Base-by-base conservation (phyloP, 176 grass and related monocot species). In the Aegilops umbellulata region DNA sequence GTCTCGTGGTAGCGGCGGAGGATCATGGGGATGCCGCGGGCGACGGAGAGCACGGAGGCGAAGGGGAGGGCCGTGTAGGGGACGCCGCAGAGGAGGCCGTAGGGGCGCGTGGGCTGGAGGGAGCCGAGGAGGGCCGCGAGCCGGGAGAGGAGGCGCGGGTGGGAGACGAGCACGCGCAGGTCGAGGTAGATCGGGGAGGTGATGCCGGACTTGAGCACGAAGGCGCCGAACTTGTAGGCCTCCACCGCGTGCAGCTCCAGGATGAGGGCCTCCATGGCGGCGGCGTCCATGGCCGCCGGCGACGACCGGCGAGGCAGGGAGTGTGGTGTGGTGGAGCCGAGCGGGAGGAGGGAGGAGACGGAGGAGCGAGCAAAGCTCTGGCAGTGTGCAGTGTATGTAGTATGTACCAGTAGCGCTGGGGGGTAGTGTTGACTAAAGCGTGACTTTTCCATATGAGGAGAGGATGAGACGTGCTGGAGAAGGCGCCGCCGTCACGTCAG, bases 101-200 rank as follows among this genome's bases (percentile, higher is more conserved):
- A 95, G 58, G 86, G 34, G 83, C 78, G 72, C 19, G 93, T 49
- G 30, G 77, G 0, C 3, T 74, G 84, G 88, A 94, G 68, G 49
- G 94, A 7, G 82, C 82, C 62, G 71, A 98, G 97, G 65, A 95
- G 86, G 27, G 88, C 73, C 58, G 97, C 73, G 87, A 95, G 60
- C 61, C 60, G 31, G 68, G 89, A 46, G 75, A 98, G 93, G 53
- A 98, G 79, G 60, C 82, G 88, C 30, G 92, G 94, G 86, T 90
- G 94, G 24, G 97, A 92, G 76, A 98, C 84, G 88, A 98, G 87
- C 46, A 91, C 69, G 65, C 94, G 97, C 8, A 98, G 94, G 90
- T 98, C 94, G 61, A 98, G 86, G 90, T 98, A 98, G 92, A 98
- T 91, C 24, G 97, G 97, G 46, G 94, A 98, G 60, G 87, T 86